Evolutionary conservation across 345 rosid species (phyloP).

Genomic region (Euphorbia tirucalli): DNA sequence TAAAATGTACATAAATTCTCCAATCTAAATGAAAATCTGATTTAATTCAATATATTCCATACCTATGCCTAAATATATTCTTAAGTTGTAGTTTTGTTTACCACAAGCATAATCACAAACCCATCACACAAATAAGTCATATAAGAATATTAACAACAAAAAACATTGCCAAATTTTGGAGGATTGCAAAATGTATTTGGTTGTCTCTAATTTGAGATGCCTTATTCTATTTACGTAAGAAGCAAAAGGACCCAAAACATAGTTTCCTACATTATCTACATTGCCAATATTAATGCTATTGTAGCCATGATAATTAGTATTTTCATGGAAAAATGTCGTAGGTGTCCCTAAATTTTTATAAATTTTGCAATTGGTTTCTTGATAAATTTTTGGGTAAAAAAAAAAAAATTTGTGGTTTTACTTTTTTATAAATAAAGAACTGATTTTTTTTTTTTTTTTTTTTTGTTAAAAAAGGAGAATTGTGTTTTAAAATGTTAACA

Average conservation of each 20-base stretch:
- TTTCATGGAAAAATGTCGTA: no score
- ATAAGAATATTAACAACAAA: neutral
- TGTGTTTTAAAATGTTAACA: no score
- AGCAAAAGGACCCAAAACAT: neutral
- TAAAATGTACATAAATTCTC: no score
- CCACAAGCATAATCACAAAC: constrained; percentile 5
- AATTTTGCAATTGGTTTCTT: no score
- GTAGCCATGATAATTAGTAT: neutral
- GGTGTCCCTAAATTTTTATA: no score
- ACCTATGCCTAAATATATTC: neutral
- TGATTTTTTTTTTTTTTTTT: no score
- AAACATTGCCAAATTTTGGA: neutral
- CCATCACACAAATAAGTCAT: no score
- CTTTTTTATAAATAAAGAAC: no score
- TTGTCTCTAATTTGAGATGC: neutral
- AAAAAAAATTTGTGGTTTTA: no score
- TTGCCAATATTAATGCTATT: neutral
- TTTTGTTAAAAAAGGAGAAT: no score
- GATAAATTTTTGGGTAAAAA: no score
- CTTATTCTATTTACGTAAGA: neutral
- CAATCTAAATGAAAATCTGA: neutral
- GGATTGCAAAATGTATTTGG: neutral
- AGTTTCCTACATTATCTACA: neutral
- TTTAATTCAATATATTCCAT: constrained; percentile 2
- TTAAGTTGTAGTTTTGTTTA: constrained; percentile 9